These are phyloP conservation scores for Pseudogymnoascus sp. DNA, from an alignment of 2,329 filamentous ascomycete species.

Conservation along the genomic window DNA sequence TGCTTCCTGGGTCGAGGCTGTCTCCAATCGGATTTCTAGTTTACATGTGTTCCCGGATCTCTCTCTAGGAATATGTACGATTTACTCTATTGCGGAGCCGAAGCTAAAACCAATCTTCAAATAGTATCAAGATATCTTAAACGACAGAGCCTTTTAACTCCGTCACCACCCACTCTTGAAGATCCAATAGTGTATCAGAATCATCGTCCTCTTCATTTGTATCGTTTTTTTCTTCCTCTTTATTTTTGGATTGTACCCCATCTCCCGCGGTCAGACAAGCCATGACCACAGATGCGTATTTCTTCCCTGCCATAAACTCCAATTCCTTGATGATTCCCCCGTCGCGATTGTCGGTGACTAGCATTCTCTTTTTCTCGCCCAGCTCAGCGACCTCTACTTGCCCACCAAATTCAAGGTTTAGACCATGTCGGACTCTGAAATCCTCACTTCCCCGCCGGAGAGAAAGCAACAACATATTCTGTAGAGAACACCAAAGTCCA, in stretches of 20 bases:
- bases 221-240: not conserved
- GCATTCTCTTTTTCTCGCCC: not conserved
- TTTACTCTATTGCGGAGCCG: not conserved
- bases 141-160: not conserved
- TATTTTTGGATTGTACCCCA: not conserved
- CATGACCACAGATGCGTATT: not conserved
- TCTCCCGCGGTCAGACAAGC: not conserved
- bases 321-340: not conserved
- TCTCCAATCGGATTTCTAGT: not conserved
- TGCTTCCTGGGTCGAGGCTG: not conserved
- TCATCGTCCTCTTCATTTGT: not conserved
- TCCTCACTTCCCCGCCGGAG: not conserved
- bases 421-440: not conserved
- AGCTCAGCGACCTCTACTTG: not conserved
- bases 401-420: not conserved
- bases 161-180: not conserved
- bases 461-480: not conserved
- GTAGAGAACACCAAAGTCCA: not conserved
- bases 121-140: not conserved
- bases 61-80: not conserved
- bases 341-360: not conserved
- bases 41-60: not conserved
- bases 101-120: not conserved
- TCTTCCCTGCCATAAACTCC: not conserved
- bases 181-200: not conserved